Conservation (phyloP, 768 basidiomycete species). For the Russula compacta region DNA sequence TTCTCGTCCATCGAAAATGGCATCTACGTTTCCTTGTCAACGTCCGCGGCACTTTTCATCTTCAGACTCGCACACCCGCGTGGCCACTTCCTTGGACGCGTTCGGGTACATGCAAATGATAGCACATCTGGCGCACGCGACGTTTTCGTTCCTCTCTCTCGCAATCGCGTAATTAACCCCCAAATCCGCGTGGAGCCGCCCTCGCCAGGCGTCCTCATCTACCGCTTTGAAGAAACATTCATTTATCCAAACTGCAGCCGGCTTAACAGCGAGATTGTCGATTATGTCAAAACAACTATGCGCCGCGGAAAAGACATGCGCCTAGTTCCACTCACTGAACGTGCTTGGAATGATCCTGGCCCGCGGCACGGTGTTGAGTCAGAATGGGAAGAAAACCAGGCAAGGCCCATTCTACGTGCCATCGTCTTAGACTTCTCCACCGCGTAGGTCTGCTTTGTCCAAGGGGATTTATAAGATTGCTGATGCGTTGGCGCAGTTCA, state of each 20-base stretch:
- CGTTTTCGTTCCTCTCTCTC: conserved; percentile 71
- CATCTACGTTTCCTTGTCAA: conserved; percentile 77
- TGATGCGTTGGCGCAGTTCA: conserved; percentile 35
- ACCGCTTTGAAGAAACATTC: conserved; percentile 86
- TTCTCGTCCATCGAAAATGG: conserved; percentile 94
- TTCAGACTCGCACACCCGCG: conserved; percentile 82
- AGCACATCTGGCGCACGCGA: conserved; percentile 43
- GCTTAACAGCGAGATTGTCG: conserved; percentile 65
- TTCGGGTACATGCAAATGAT: conserved; percentile 43
- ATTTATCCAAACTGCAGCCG: conserved; percentile 72
- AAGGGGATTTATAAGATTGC: background rate
- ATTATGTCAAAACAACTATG: conserved; percentile 71
- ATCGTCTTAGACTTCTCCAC: conserved; percentile 87
- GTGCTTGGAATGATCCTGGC: conserved; percentile 93
- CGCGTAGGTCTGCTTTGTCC: conserved; percentile 41
- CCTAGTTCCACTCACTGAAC: conserved; percentile 54
- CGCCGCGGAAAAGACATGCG: conserved; percentile 68
- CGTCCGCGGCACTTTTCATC: conserved; percentile 72
- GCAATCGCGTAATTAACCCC: conserved; percentile 52
- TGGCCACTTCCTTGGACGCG: conserved; percentile 85
- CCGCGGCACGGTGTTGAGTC: conserved; percentile 40
- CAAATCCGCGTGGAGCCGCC: conserved; percentile 68
- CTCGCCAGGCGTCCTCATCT: conserved; percentile 79
- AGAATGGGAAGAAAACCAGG: conserved; percentile 43
- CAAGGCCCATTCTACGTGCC: conserved; percentile 65